Base-by-base conservation (phyloP, 2,329 filamentous ascomycete species). In the Colletotrichum lini region DNA sequence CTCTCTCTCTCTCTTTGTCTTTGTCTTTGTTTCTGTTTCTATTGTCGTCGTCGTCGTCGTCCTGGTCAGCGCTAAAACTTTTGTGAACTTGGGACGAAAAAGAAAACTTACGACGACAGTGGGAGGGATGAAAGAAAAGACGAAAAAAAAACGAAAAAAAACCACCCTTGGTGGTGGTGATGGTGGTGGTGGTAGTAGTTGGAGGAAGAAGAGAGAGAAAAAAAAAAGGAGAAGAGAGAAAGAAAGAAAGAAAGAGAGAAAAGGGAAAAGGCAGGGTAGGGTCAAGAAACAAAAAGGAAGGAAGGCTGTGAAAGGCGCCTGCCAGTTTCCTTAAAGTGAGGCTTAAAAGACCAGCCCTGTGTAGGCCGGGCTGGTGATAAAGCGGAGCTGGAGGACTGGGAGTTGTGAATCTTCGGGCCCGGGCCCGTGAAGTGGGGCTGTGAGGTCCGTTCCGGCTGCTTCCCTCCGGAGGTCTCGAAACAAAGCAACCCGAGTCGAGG, bases 361-460 rank as follows among this genome's bases (percentile, higher is more conserved):
- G 23, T 15, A 35, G 7, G n/a, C 16, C 38, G 7, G 49, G 18
- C 21, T 16, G 60, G 38, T 35, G 38, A 21, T 23, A 18, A 18
- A 8, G 38, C 26, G 4, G 45, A 40, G 23, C 50, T 49, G 35
- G 67, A 13, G 35, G 63, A 26, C 12, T 15, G 47, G 63, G 49
- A 38, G 21, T 54, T 15, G 15, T 70, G 56, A 61, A 61, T 53
- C 18, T 2, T n/a, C 56, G 23, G 67, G 10, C 50, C 16, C 30
- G 40, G 67, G 38, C 23, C 67, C 47, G 67, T 21, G 50, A 8
- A 50, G 44, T 67, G 67, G 63, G 49, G 21, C 67, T 21, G 30
- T 3, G 10, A n/a, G 18, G 6, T 15, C 40, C 42, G 49, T 16
- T 16, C 21, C n/a, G 6, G 40, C 21, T 23, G 49, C 16, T 10